A percentile compares a stretch with the other conserved stretches of the same genome.
These are phyloP conservation scores for Wakefieldia striispora DNA, from an alignment of 768 basidiomycete genomes.

Conservation along the genomic window DNA sequence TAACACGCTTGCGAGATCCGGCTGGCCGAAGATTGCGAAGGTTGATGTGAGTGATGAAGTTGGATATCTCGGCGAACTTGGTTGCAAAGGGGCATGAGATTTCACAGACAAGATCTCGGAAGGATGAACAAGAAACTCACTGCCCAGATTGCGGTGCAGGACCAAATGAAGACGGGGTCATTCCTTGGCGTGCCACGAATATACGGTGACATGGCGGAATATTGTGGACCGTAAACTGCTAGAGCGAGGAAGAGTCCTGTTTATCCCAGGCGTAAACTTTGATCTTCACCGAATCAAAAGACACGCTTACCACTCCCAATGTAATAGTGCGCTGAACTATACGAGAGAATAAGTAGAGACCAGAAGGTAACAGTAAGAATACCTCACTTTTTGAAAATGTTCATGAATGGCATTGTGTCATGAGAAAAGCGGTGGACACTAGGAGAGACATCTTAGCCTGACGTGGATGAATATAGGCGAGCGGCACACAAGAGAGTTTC, in stretches of 20 bases:
- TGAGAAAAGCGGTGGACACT: constrained; percentile 95
- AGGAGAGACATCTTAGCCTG: not conserved
- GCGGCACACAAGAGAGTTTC: constrained; percentile 84
- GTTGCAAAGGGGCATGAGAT: not conserved
- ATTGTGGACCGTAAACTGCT: constrained; percentile 80
- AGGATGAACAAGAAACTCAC: constrained; percentile 46
- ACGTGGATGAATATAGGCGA: not conserved
- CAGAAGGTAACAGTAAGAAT: not conserved
- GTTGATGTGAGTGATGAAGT: constrained; percentile 78
- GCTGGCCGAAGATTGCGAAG: constrained; percentile 81
- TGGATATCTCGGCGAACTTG: constrained; percentile 84
- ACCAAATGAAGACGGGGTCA: constrained; percentile 64
- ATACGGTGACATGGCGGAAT: constrained; percentile 61
- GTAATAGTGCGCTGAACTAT: constrained; percentile 88
- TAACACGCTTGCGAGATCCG: constrained; percentile 74
- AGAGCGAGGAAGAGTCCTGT: constrained; percentile 72
- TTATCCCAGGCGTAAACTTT: constrained; percentile 1
- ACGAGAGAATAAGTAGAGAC: constrained; percentile 1
- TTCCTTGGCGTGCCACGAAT: constrained; percentile 62
- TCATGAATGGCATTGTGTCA: constrained; percentile 84
- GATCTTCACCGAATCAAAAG: not conserved
- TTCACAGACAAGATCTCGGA: not conserved
- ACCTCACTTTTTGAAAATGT: constrained; percentile 89
- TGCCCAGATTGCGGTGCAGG: constrained; percentile 65
- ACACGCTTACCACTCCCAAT: constrained; percentile 55